Evolutionary conservation across 176 grass and related monocot species (phyloP), one percentile per base, ranked within the genome.

Genomic region (Urochloa ruziziensis): DNA sequence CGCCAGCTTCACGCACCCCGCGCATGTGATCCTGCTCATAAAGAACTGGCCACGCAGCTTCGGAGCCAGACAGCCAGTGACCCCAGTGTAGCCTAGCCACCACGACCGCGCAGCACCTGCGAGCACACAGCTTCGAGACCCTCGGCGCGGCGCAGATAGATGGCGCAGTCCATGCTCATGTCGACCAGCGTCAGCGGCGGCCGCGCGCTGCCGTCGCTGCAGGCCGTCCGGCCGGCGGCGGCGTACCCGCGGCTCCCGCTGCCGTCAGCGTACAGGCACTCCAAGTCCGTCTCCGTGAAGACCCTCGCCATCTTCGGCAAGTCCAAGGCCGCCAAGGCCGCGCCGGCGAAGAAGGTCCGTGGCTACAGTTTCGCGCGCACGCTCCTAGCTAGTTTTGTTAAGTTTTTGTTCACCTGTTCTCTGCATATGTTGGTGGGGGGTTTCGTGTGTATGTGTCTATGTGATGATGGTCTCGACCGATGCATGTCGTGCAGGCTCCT

Each of bases 91-190:
- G n/a, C n/a, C n/a, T n/a, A n/a, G n/a, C 32, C 30, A 51, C 37
- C 62, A 16, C 61, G 39, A 39, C 23, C 24, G 35, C 17, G 21
- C 40, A 83, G 32, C 10, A 10, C 47, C 62, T 67, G 24, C 78
- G 78, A 80, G 25, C 34, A 54, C 47, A 15, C 40, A 16, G 15
- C 46, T 35, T 53, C 71, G 47, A 35, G 47, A 35, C 19, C 29
- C 73, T 57, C 73, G 4, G 60, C 46, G 49, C 2, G 2, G 64
- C 24, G 15, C 29, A n/a, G 2, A 93, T 92, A 10, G 6, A 95
- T 96, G 93, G 96, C 91, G 34, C 91, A 90, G 88, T 95, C 93
- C 78, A 94, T 99, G 96, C 87, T 96, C 80, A 49, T 92, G 78
- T 94, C 93, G 49, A 90, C 93, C 57, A 86, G 93, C 80, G 81